phyloP scores from a whole-genome alignment of 768 basidiomycete genomes.

The Suillus tomentosus region DNA sequence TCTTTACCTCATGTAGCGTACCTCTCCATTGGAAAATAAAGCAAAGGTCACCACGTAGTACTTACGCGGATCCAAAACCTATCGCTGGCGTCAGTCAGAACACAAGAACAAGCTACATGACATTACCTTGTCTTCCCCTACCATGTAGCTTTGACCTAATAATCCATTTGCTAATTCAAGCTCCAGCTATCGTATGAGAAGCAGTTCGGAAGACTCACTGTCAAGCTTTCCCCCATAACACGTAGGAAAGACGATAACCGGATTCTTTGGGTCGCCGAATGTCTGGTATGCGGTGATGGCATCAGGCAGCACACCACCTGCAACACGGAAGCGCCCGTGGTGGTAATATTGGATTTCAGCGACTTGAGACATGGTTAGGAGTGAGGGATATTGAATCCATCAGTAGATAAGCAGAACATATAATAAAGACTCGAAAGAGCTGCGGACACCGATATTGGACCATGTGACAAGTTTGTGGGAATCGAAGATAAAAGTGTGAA shows the following conservation, averaged over 20 bases:
- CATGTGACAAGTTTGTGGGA: conserved; percentile 12
- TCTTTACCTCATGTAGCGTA: conserved; percentile 23
- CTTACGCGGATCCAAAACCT: conserved; percentile 51
- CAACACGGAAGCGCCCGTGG: conserved; percentile 54
- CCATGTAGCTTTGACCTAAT: conserved; percentile 50
- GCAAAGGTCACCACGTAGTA: conserved; percentile 61
- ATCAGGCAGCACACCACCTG: conserved; percentile 56
- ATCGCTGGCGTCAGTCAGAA: background rate
- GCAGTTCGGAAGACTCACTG: conserved; percentile 36
- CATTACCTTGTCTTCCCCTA: conserved; percentile 52
- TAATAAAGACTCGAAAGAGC: background rate
- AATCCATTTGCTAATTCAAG: conserved; percentile 22
- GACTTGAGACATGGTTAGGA: conserved; percentile 22
- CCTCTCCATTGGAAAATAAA: conserved; percentile 62
- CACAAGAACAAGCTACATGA: background rate
- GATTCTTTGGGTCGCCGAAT: conserved; percentile 53
- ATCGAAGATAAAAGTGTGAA: conserved; percentile 8
- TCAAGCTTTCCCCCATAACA: conserved; percentile 58
- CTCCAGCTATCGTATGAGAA: conserved; percentile 6
- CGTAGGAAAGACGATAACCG: conserved; percentile 61
- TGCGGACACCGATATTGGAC: background rate
- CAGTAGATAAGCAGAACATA: background rate
- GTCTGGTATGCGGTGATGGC: conserved; percentile 63
- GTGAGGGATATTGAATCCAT: background rate
- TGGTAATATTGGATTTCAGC: conserved; percentile 48